Base-by-base conservation (phyloP, 1,139 yeast species). In the Protomyces arabidopsidicola region DNA sequence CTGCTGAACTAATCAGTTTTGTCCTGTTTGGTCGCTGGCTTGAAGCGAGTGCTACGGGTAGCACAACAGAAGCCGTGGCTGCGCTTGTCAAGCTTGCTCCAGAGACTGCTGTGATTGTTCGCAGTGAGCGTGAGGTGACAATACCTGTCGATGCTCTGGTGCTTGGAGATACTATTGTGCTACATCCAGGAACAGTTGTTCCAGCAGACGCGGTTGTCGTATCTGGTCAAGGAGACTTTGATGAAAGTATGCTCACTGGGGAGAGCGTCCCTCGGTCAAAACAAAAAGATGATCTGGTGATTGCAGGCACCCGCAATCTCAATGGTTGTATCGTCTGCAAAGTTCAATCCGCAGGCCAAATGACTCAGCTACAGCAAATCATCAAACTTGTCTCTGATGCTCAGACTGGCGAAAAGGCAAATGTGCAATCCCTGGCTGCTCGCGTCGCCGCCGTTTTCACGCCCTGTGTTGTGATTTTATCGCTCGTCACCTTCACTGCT, bases 281-380 rank as follows among this genome's bases (percentile, higher is more conserved):
- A 71, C 71, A 66, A 2, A 70, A 71, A 1, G 90, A 90, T 1
- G 87, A 87, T 59, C 66, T 70, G 1, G 88, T 93, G 1, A 84
- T 88, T 71, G 97, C 97, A 12, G 99, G 99, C 0, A 87, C 97
- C 1, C 83, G 91, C 51, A 95, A 93, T 73, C 89, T 95, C 0
- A 27, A 14, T 8, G 89, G 90, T 10, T 79, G 84, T 38, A 73
- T 95, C 42, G 88, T 84, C 70, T 82, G 91, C 71, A 78, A 76
- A 68, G 93, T 91, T 0, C 78, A 84, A 1, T 77, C 79, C 9
- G 82, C 95, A 1, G 97, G 97, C 10, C 85, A 85, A 67, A 85
- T 87, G 68, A 91, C 98, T 0, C 91, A 88, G 72, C 80, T 95
- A 45, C 87, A 95, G 61, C 93, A 90, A 71, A 90, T 93, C 67